Evolutionary conservation across 495 filamentous ascomycete genomes (phyloP).

Genomic region (Tuber melanosporum): DNA sequence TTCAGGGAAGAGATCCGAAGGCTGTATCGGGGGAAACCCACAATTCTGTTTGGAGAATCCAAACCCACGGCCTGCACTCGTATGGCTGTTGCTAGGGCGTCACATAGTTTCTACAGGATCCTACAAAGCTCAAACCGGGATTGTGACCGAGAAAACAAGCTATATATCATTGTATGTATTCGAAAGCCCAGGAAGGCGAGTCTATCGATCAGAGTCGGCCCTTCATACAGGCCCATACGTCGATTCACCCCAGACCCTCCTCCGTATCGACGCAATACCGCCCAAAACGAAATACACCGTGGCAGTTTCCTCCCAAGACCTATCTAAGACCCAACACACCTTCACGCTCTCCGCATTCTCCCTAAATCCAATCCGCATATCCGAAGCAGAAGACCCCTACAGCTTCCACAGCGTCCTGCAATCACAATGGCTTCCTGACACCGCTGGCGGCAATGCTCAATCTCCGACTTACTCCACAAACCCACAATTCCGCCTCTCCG

Average conservation of each 20-base stretch:
- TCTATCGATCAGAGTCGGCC: constrained; percentile 63
- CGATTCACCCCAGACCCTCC: constrained; percentile 85
- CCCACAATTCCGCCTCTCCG: constrained; percentile 66
- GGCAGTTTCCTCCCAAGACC: constrained; percentile 69
- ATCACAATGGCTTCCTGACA: constrained; percentile 66
- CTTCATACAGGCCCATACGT: constrained; percentile 73
- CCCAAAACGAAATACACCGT: constrained; percentile 61
- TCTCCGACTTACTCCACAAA: constrained; percentile 70
- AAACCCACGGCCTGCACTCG: constrained; percentile 48
- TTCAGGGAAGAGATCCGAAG: constrained; percentile 51
- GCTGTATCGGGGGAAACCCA: constrained; percentile 69
- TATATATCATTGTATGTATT: constrained; percentile 86
- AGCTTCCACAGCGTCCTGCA: constrained; percentile 50
- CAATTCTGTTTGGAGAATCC: constrained; percentile 66
- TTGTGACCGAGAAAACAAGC: constrained; percentile 46
- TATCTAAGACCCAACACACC: constrained; percentile 60
- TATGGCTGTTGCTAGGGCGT: constrained; percentile 79
- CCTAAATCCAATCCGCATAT: constrained; percentile 52
- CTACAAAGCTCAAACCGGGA: constrained; percentile 5
- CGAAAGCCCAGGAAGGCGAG: constrained; percentile 55
- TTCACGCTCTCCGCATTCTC: constrained; percentile 85
- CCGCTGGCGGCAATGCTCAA: constrained; percentile 75
- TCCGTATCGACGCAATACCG: constrained; percentile 59
- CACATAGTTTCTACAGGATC: constrained; percentile 56
- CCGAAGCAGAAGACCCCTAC: constrained; percentile 55